phyloP scores from a whole-genome alignment of 768 basidiomycete genomes.

The Chalciporus piperatus region DNA sequence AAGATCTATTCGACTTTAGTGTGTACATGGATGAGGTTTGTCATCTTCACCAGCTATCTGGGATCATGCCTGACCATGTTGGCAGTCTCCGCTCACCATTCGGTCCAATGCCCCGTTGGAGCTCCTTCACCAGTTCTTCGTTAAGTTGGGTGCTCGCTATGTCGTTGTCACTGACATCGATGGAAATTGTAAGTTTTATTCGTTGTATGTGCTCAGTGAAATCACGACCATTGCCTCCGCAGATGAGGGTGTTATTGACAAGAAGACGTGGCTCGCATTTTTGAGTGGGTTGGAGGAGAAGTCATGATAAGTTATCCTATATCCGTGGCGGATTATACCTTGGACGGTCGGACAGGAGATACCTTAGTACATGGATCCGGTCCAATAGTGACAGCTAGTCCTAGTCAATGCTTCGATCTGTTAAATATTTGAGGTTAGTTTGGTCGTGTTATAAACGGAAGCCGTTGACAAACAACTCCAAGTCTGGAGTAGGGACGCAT shows the following conservation, averaged over 20 bases:
- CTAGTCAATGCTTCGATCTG: background rate
- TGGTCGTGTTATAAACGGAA: slow-evolving; percentile 24
- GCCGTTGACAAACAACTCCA: slow-evolving; percentile 21
- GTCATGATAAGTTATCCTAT: slow-evolving; percentile 9
- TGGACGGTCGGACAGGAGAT: background rate
- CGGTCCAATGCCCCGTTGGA: slow-evolving; percentile 85
- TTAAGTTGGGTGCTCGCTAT: slow-evolving; percentile 90
- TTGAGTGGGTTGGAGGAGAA: slow-evolving; percentile 71
- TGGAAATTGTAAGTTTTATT: slow-evolving; percentile 64
- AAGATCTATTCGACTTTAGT: slow-evolving; percentile 76
- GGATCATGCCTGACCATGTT: slow-evolving; percentile 1
- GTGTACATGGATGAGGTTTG: slow-evolving; percentile 87
- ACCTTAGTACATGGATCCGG: background rate
- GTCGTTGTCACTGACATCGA: slow-evolving; percentile 80
- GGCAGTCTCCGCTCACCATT: slow-evolving; percentile 82
- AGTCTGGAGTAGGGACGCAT: background rate
- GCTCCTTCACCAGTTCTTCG: slow-evolving; percentile 90
- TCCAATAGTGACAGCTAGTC: no score
- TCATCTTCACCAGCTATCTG: background rate
- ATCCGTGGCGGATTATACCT: background rate
- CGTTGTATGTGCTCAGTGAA: background rate
- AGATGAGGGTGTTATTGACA: slow-evolving; percentile 92
- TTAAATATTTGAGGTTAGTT: slow-evolving; percentile 6
- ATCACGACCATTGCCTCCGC: background rate
- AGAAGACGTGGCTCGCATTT: slow-evolving; percentile 92